These are phyloP conservation scores for Neopestalotiopsis rosae DNA, from an alignment of 2,329 filamentous ascomycete genomes.

Conservation along the genomic window DNA sequence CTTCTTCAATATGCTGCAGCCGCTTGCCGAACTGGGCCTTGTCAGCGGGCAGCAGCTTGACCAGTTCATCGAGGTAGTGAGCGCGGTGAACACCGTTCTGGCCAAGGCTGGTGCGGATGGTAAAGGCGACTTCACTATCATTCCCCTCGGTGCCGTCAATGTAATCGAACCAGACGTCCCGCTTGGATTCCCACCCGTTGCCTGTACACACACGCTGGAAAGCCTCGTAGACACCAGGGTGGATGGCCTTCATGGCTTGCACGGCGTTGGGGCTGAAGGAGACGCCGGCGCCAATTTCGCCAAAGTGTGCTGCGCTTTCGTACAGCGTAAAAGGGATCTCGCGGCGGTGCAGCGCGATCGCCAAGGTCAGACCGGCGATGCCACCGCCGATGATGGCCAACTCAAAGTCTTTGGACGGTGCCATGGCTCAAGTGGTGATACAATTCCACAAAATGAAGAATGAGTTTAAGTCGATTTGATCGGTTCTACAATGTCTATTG, in stretches of 20 bases:
- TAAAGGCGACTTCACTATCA: slow-evolving; percentile 5
- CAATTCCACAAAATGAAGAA: not conserved
- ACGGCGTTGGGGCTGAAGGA: slow-evolving; percentile 41
- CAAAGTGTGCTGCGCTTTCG: slow-evolving; percentile 39
- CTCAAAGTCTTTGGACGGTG: slow-evolving; percentile 32
- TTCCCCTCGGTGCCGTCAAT: slow-evolving; percentile 17
- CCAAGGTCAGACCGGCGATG: slow-evolving; percentile 44
- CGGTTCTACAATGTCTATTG: not conserved
- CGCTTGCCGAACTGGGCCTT: slow-evolving; percentile 41
- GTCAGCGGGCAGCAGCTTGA: slow-evolving; percentile 41
- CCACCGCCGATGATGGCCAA: slow-evolving; percentile 46
- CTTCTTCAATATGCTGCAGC: slow-evolving; percentile 35
- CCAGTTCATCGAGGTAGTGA: slow-evolving; percentile 45
- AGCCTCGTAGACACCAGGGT: slow-evolving; percentile 31
- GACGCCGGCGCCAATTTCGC: slow-evolving; percentile 44
- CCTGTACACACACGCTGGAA: slow-evolving; percentile 25
- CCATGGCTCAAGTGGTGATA: not conserved
- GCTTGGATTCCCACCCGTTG: slow-evolving; percentile 18
- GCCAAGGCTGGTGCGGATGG: slow-evolving; percentile 5
- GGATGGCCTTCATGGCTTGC: slow-evolving; percentile 36
- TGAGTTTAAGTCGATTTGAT: not conserved
- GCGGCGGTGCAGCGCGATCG: slow-evolving; percentile 37
- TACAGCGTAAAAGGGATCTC: slow-evolving; percentile 40
- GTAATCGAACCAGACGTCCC: slow-evolving; percentile 20
- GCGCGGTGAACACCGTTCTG: slow-evolving; percentile 40